Conservation (phyloP, 2,329 filamentous ascomycete species). For the Ophiocordyceps sinensis region DNA sequence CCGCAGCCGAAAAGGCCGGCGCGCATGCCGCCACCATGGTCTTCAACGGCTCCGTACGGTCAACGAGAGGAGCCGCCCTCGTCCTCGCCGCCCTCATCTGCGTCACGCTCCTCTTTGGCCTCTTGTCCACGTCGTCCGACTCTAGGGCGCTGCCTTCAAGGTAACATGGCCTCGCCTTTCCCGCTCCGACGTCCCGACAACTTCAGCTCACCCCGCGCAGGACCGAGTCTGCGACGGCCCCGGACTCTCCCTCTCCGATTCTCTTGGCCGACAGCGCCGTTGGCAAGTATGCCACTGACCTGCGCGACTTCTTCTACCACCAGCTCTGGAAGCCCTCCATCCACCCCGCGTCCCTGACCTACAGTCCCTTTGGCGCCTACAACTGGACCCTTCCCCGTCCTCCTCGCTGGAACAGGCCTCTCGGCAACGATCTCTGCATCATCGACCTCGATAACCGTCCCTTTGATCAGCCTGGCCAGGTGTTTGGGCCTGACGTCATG, state of each 20-base stretch:
- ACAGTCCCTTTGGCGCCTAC: slow-evolving; percentile 18
- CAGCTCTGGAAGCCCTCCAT: slow-evolving; percentile 16
- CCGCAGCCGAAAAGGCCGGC: background rate
- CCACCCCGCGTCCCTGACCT: slow-evolving; percentile 11
- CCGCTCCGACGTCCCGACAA: background rate
- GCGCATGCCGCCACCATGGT: slow-evolving; percentile 13
- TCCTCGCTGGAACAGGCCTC: slow-evolving; percentile 15
- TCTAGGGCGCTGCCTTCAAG: slow-evolving; percentile 10
- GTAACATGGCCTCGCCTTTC: slow-evolving; percentile 4
- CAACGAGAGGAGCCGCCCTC: slow-evolving; percentile 15
- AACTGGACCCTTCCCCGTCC: slow-evolving; percentile 14
- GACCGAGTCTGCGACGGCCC: background rate
- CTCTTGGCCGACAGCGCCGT: background rate
- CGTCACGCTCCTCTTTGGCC: slow-evolving; percentile 15
- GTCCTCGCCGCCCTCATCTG: slow-evolving; percentile 17
- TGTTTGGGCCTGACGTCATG: slow-evolving; percentile 20
- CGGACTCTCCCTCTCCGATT: background rate
- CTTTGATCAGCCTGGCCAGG: slow-evolving; percentile 19
- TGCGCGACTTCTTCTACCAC: slow-evolving; percentile 18
- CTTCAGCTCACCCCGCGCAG: background rate
- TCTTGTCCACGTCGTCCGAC: slow-evolving; percentile 18
- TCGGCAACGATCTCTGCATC: slow-evolving; percentile 27
- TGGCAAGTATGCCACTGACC: slow-evolving; percentile 2
- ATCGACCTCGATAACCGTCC: slow-evolving; percentile 29
- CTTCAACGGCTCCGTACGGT: slow-evolving; percentile 14